Base-by-base conservation (phyloP, 2,329 filamentous ascomycete species). In the Leptographium galeiforme region DNA sequence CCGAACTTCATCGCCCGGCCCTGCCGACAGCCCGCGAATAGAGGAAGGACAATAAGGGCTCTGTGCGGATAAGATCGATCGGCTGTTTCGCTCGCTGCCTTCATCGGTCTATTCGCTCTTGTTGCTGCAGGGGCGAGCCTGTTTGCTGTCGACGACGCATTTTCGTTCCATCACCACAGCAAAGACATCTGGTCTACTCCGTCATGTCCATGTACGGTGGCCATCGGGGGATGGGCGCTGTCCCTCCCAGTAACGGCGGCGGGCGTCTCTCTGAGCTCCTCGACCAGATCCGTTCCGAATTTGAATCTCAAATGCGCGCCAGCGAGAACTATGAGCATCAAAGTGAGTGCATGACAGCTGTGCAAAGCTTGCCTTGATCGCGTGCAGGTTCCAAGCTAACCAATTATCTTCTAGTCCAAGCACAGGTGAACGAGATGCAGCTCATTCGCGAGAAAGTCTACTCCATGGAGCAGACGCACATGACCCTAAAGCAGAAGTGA, bases 391-490 rank as follows among this genome's bases (percentile, higher is more conserved):
- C 5, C 41, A 43, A 39, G 50, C 62, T 62, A 53, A 61, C 56
- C 8, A 19, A 18, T 25, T 11, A 51, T 55, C 55, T 56, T 53
- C 54, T 68, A 96, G 93, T 97, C 65, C 83, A 87, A 55, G 81
- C 83, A 50, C 93, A 98, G 68, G 85, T 96, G 59, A 85, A 91
- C 64, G 93, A 98, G 71, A 93, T 97, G 78, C 88, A 95, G 66
- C 79, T 95, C 64, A 89, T 98, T 50, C 79, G 90, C 58, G 85
- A 90, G 66, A 96, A 95, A 70, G 88, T 98, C 56, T 96, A 89
- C 64, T 81, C 87, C 62, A 82, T 98, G 68, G 93, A 98, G 68
- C 89, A 94, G 66, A 81, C 84, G 49, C 93, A 97, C 64, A 78
- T 91, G 63, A 81, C 80, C 52, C 82, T 96, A 64, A 97, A 97